Conservation (phyloP, 306 rosid genomes). For the peach (Prunus persica) region Prunus_persica_NCBIv2 NC_034010.1:21042501-21043000, state of each 20-base stretch:
- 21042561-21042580: background rate
- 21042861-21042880: slow-evolving; percentile 98
- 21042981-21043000: slow-evolving; percentile 68
- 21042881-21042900: slow-evolving; percentile 94
- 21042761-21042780: slow-evolving; percentile 80
- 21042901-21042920: slow-evolving; percentile 38
- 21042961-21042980: slow-evolving; percentile 13
- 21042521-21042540: slow-evolving; percentile 56
- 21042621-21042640: slow-evolving; percentile 69
- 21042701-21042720: slow-evolving; percentile 92
- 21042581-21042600: background rate
- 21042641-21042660: slow-evolving; percentile 93
- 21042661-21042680: slow-evolving; percentile 89
- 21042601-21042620: slow-evolving; percentile 22
- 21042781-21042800: background rate
- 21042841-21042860: slow-evolving; percentile 79
- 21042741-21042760: slow-evolving; percentile 96
- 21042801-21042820: background rate
- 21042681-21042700: slow-evolving; percentile 99
- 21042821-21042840: slow-evolving; percentile 15
- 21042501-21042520: slow-evolving; percentile 97
- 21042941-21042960: slow-evolving; percentile 24
- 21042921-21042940: slow-evolving; percentile 2
- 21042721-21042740: slow-evolving; percentile 95
- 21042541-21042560: background rate